phyloP scores from a whole-genome alignment of 192 early-diverging fungal genomes.

The Backusella tarrabulga region DNA sequence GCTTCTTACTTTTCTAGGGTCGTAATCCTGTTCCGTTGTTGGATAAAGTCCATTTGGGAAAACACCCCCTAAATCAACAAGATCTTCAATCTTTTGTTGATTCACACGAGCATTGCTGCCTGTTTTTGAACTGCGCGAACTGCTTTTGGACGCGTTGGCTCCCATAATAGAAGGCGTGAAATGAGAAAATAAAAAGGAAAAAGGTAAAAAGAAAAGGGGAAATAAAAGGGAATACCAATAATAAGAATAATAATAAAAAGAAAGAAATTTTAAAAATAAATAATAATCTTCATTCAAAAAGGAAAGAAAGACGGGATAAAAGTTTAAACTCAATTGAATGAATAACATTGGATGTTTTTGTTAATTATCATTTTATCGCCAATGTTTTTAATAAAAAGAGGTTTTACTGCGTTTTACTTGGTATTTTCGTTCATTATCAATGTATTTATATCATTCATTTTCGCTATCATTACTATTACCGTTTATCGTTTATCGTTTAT shows the following conservation, averaged over 20 bases:
- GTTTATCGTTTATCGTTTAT: no score
- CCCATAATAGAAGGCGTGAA: constrained; percentile 18
- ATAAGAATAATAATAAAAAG: neutral
- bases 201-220: neutral
- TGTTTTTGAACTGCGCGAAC: neutral
- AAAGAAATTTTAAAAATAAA: neutral
- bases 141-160: constrained; percentile 30
- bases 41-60: constrained; percentile 69
- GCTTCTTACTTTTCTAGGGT: constrained; percentile 64
- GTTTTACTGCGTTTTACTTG: no score
- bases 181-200: neutral
- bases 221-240: neutral
- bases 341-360: neutral
- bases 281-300: neutral
- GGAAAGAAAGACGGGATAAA: neutral
- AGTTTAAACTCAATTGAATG: neutral
- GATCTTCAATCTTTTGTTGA: constrained; percentile 28
- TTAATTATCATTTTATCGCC: neutral
- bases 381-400: no score
- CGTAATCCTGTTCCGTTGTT: constrained; percentile 72
- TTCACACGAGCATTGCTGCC: neutral
- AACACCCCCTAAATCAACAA: constrained; percentile 64
- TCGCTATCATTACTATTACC: no score
- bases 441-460: no score
- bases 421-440: no score